A percentile compares a stretch with the other conserved stretches of the same genome.
Evolutionary conservation across 73 alveolate genomes (phyloP).

Genomic region (Durusdinium trenchii): DNA sequence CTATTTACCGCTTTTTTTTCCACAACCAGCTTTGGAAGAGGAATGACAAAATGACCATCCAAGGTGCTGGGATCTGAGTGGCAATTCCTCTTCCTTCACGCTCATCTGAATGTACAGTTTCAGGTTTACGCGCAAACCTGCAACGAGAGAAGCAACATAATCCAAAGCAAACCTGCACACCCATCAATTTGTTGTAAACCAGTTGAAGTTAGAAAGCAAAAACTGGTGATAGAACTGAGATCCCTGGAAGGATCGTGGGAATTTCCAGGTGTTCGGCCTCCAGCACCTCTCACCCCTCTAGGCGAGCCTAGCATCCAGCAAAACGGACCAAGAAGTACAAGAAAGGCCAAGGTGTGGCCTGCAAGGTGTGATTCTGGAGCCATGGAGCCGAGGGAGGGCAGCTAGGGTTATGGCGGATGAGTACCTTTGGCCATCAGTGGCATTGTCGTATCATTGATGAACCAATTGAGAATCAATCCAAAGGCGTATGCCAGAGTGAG

Average conservation of each 20-base stretch:
- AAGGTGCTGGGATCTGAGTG: background rate
- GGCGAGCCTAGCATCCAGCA: conserved; percentile 78
- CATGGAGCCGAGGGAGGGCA: background rate
- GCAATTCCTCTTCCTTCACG: conserved; percentile 39
- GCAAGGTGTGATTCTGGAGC: background rate
- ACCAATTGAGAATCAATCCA: background rate
- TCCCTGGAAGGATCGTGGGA: background rate
- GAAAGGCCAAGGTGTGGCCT: conserved; percentile 37
- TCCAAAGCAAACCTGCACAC: background rate
- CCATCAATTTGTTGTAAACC: background rate
- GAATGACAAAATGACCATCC: too few species aligned
- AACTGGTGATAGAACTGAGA: too few species aligned
- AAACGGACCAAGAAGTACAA: conserved; percentile 30
- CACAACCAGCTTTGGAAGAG: too few species aligned
- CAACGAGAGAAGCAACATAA: background rate
- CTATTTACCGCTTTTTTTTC: too few species aligned
- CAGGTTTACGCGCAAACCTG: conserved; percentile 56
- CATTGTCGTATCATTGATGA: background rate
- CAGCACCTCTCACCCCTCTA: background rate
- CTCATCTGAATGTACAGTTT: conserved; percentile 44
- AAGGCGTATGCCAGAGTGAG: background rate
- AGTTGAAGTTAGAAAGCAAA: too few species aligned
- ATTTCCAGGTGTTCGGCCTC: background rate
- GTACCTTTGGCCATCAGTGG: background rate
- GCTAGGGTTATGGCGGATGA: background rate